Percentiles rank a stretch among this genome's conserved stretches.
These are phyloP conservation scores for Lunularia cruciata DNA, from an alignment of 225 moss, liverwort and hornwort genomes.

Conservation along the genomic window DNA sequence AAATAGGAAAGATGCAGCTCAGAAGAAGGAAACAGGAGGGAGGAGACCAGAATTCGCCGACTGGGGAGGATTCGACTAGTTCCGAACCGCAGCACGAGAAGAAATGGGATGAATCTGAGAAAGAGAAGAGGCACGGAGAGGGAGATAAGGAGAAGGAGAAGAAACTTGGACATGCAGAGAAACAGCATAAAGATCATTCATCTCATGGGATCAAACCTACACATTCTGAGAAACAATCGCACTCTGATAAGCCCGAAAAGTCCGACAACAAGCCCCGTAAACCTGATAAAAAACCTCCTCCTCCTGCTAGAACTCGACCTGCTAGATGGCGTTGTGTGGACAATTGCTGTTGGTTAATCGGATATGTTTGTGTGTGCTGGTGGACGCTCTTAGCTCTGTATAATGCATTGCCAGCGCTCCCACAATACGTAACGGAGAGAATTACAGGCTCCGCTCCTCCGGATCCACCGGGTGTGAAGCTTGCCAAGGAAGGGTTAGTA, in stretches of 20 bases:
- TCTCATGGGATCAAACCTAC: constrained; percentile 6
- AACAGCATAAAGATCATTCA: background rate
- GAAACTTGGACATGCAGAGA: constrained; percentile 4
- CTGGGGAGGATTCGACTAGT: background rate
- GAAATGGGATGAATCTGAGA: background rate
- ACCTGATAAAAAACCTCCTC: constrained; percentile 25
- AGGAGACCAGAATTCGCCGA: background rate
- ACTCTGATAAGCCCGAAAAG: constrained; percentile 12
- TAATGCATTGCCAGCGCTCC: constrained; percentile 76
- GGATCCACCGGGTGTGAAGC: constrained; percentile 67
- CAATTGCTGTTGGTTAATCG: constrained; percentile 89
- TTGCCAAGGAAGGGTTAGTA: constrained; percentile 66
- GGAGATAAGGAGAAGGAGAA: constrained; percentile 1
- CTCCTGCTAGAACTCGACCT: constrained; percentile 34
- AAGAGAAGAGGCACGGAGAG: constrained; percentile 7
- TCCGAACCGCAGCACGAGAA: background rate
- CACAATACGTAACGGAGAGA: constrained; percentile 79
- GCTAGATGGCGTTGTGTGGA: constrained; percentile 76
- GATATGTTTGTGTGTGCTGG: constrained; percentile 73
- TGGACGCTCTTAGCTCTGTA: constrained; percentile 71
- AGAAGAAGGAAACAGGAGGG: constrained; percentile 16
- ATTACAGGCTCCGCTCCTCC: constrained; percentile 77
- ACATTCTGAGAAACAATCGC: constrained; percentile 1
- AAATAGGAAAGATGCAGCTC: background rate
- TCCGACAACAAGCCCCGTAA: background rate